Conservation (phyloP, 1,284 basidiomycete genomes). For the Ustilago loliicola region DNA sequence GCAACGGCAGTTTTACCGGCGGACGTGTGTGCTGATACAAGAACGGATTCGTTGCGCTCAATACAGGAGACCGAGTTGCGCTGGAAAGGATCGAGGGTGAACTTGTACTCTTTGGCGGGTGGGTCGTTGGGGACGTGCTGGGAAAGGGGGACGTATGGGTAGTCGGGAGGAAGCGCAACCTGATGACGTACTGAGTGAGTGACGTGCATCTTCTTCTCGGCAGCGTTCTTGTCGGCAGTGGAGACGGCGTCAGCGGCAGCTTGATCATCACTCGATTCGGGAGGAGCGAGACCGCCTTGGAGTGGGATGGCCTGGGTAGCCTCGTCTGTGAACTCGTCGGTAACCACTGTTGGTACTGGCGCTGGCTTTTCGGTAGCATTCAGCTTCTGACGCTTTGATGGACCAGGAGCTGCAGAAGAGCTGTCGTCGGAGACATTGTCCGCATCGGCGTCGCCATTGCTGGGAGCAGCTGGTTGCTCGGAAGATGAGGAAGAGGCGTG, state of each 20-base stretch:
- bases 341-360: slow-evolving; percentile 55
- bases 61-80: slow-evolving; percentile 93
- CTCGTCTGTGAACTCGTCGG: slow-evolving; percentile 61
- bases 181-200: slow-evolving; percentile 81
- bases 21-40: slow-evolving; percentile 98
- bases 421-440: slow-evolving; percentile 20
- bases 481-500: not conserved
- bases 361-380: slow-evolving; percentile 23
- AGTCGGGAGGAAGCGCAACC: slow-evolving; percentile 93
- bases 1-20: slow-evolving; percentile 99
- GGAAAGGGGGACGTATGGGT: slow-evolving; percentile 90
- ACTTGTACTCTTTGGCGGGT: slow-evolving; percentile 92
- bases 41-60: slow-evolving; percentile 94
- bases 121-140: slow-evolving; percentile 91
- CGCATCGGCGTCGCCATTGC: slow-evolving; percentile 8
- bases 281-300: slow-evolving; percentile 32
- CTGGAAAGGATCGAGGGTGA: slow-evolving; percentile 98
- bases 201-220: slow-evolving; percentile 58
- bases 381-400: slow-evolving; percentile 49
- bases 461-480: not conserved
- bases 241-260: slow-evolving; percentile 13
- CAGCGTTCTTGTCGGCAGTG: slow-evolving; percentile 31
- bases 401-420: slow-evolving; percentile 33
- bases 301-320: slow-evolving; percentile 42
- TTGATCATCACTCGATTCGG: slow-evolving; percentile 15